These are phyloP conservation scores for Penicillium canariense DNA, from an alignment of 495 filamentous ascomycete species.

Conservation along the genomic window DNA sequence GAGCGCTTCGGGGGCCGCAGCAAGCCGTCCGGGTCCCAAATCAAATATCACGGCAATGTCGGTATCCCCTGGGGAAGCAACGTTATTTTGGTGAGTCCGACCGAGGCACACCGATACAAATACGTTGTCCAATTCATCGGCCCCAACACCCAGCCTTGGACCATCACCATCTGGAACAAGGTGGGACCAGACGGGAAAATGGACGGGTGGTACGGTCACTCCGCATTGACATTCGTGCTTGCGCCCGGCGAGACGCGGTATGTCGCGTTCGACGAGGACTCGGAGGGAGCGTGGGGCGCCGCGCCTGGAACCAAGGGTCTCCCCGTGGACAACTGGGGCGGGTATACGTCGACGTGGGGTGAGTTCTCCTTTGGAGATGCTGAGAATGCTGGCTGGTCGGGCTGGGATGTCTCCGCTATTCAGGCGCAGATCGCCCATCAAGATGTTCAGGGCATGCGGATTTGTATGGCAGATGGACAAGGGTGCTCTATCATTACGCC, in stretches of 20 bases:
- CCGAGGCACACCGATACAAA: conserved; percentile 37
- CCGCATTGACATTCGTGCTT: conserved; percentile 45
- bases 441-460: conserved; percentile 38
- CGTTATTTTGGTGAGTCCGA: conserved; percentile 42
- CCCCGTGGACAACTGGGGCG: conserved; percentile 35
- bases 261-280: conserved; percentile 50
- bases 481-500: conserved; percentile 37
- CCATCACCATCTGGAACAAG: conserved; percentile 56
- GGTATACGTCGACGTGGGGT: conserved; percentile 46
- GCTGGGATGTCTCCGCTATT: conserved; percentile 48
- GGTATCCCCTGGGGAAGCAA: conserved; percentile 56
- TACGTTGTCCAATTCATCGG: conserved; percentile 50
- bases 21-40: conserved; percentile 22
- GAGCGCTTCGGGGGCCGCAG: conserved; percentile 32
- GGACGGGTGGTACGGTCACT: conserved; percentile 46
- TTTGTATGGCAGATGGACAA: conserved; percentile 30
- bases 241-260: conserved; percentile 40
- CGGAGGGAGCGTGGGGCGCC: conserved; percentile 41
- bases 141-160: conserved; percentile 34
- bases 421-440: conserved; percentile 37
- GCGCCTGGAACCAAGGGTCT: conserved; percentile 31
- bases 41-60: conserved; percentile 46
- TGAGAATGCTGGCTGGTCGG: conserved; percentile 39
- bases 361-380: conserved; percentile 42
- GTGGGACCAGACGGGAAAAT: conserved; percentile 40